These are phyloP conservation scores for Aspergillus diversus DNA, from an alignment of 495 filamentous ascomycete genomes.

Conservation along the genomic window DNA sequence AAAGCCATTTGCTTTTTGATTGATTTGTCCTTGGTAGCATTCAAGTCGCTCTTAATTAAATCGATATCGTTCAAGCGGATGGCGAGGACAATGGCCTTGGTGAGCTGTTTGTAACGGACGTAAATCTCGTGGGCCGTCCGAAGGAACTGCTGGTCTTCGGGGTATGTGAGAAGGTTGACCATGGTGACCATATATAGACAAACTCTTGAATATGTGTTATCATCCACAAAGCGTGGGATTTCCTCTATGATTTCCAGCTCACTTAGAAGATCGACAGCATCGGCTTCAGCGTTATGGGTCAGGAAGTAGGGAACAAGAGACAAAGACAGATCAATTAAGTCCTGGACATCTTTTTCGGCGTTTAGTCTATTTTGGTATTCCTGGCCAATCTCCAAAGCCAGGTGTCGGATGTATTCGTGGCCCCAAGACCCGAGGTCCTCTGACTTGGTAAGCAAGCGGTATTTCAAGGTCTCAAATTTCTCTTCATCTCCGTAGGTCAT, in stretches of 20 bases:
- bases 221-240: conserved; percentile 86
- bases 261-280: conserved; percentile 95
- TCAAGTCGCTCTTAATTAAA: conserved; percentile 77
- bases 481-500: conserved; percentile 99
- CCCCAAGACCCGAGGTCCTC: conserved; percentile 96
- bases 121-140: conserved; percentile 90
- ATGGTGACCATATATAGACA: conserved; percentile 99
- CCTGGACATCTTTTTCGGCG: conserved; percentile 63
- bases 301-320: conserved; percentile 92
- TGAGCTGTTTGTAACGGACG: conserved; percentile 83
- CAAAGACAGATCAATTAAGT: conserved; percentile 80
- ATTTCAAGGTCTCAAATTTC: conserved; percentile 93
- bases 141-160: conserved; percentile 94
- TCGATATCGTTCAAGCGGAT: conserved; percentile 88
- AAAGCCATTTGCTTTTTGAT: conserved; percentile 95
- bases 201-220: conserved; percentile 89
- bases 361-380: conserved; percentile 82
- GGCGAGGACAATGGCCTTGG: conserved; percentile 90
- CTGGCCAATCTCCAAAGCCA: conserved; percentile 93
- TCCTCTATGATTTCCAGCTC: conserved; percentile 96
- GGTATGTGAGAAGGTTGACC: conserved; percentile 95
- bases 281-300: conserved; percentile 95
- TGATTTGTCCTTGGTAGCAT: conserved; percentile 76
- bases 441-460: conserved; percentile 85
- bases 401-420: conserved; percentile 96